Conservation (phyloP, 192 early-diverging fungal genomes). For the Funneliformis mosseae region DNA sequence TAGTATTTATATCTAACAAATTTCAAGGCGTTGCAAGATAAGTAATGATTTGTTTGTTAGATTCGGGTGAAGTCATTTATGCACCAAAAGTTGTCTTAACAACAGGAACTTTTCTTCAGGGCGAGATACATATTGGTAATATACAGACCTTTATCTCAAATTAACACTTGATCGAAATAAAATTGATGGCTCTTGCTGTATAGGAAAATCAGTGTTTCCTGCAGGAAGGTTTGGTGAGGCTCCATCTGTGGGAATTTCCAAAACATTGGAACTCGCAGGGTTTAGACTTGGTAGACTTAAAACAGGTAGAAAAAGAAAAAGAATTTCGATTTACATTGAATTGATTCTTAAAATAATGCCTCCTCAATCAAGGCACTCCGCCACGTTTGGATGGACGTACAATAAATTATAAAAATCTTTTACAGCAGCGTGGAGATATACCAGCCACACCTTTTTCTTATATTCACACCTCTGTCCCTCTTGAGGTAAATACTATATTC, state of each 20-base stretch:
- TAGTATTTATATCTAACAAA: background rate
- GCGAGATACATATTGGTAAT: slow-evolving; percentile 80
- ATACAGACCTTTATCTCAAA: background rate
- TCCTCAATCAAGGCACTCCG: slow-evolving; percentile 60
- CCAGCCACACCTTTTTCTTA: slow-evolving; percentile 78
- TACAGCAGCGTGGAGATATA: slow-evolving; percentile 67
- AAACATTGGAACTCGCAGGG: slow-evolving; percentile 71
- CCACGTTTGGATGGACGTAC: slow-evolving; percentile 74
- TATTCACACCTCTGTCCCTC: slow-evolving; percentile 67
- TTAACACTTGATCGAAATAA: background rate
- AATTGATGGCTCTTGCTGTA: background rate
- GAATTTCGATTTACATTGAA: background rate
- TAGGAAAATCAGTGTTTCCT: slow-evolving; percentile 63
- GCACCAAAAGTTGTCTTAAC: slow-evolving; percentile 76
- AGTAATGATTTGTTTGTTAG: slow-evolving; percentile 33
- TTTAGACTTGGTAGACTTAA: slow-evolving; percentile 80
- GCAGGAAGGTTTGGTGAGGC: slow-evolving; percentile 75
- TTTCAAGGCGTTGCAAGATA: background rate
- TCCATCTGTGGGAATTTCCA: slow-evolving; percentile 73
- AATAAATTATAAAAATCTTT: slow-evolving; percentile 71
- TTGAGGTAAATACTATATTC: slow-evolving; percentile 42
- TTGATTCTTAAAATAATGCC: background rate
- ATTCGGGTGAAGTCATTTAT: slow-evolving; percentile 64
- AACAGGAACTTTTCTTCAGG: slow-evolving; percentile 80
- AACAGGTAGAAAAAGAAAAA: slow-evolving; percentile 49